Conservation (phyloP, 106 monocot genomes). For the Phalaenopsis equestris region DNA sequence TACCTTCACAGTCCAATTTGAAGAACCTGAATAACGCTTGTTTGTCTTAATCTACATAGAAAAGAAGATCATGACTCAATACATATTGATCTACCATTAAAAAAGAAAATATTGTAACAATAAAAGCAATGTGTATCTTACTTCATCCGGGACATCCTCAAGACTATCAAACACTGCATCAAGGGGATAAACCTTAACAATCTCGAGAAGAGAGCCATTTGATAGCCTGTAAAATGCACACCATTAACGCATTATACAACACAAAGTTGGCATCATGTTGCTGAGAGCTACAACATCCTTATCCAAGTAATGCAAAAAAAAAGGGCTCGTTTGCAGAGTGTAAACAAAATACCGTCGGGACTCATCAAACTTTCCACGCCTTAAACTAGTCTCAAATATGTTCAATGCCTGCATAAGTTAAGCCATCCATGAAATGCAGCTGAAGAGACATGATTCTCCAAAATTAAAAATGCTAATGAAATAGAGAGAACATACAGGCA, state of each 20-base stretch:
- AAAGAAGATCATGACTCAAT: not conserved
- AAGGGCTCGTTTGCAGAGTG: not conserved
- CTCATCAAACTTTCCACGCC: conserved; percentile 87
- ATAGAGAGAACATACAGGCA: conserved; percentile 59
- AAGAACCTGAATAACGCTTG: conserved; percentile 81
- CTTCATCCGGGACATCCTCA: conserved; percentile 96
- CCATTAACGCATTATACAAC: not conserved
- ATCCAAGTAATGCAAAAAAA: no score
- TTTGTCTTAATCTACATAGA: conserved; percentile 63
- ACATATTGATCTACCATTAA: not conserved
- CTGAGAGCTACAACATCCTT: no score
- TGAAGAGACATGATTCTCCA: not conserved
- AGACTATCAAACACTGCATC: conserved; percentile 87
- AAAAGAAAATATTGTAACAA: not conserved
- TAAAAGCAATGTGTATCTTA: conserved; percentile 18
- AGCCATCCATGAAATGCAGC: not conserved
- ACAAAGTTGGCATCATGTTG: not conserved
- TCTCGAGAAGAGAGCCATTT: conserved; percentile 89
- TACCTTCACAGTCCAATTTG: conserved; percentile 98
- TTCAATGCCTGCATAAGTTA: conserved; percentile 62
- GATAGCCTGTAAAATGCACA: conserved; percentile 46
- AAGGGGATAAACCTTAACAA: conserved; percentile 80
- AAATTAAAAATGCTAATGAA: not conserved
- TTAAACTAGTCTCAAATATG: conserved; percentile 92
- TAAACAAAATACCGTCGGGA: conserved; percentile 54